Base-by-base conservation (phyloP, 352 stramenopile species). In the Sclerospora graminicola region DNA sequence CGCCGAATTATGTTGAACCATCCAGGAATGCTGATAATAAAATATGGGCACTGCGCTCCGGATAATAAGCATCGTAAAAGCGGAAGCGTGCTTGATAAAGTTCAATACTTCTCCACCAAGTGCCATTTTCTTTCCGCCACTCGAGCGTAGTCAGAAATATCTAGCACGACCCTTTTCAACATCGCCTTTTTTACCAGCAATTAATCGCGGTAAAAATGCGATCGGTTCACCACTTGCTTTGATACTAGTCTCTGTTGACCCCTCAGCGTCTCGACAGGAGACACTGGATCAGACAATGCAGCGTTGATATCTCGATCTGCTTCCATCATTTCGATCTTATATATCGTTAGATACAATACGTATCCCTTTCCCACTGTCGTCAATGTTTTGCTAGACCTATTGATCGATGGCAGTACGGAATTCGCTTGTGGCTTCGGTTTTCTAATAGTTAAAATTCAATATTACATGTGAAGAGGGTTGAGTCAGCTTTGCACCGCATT, bases 1-100 rank as follows among this genome's bases (percentile, higher is more conserved):
- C 87, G 86, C 73, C 92, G 97, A 28, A 97, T 75, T 48, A 88
- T 86, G 61, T 92, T 85, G 62, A 98, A 96, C 92, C 92, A 98
- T 39, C 74, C 81, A 0, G 92, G 92, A 21, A 96, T 93, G 71
- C 97, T 98, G 43, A 98, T 83, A 35, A 97, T 89, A 97, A 89
- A 48, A 96, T 98, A 48, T 95, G 89, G 40, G 92, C 84, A 33
- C 84, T 94, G 24, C 90, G 73, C 55, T 96, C 84, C 4, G 90
- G 92, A 66, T 97, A 98, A 60, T 98, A 85, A 4, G 75, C 65
- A 32, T 81, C 86, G 21, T 96, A 53, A 95, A 90, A 8, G 63
- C 65, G 8, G 79, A 89, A 6, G 80, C 79, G 20, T 69, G 74
- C 56, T 88, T 88, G 57, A 94, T 89, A 42, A 94, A 94, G 44